Evolutionary conservation across 2,329 filamentous ascomycete species (phyloP).

Genomic region (Camptophora hylomeconis): DNA sequence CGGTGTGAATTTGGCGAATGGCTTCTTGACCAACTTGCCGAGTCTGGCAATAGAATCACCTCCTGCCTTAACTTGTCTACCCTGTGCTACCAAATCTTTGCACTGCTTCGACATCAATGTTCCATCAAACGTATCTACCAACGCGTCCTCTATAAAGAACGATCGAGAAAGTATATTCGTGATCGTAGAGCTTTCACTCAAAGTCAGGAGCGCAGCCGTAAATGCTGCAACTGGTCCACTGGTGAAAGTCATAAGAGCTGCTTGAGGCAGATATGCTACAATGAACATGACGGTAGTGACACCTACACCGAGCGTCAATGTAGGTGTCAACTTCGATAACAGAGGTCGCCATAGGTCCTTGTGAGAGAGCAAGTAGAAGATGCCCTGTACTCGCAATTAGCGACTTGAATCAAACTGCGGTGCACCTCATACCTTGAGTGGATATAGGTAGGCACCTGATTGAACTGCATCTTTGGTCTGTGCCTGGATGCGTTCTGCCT

Average conservation of each 20-base stretch:
- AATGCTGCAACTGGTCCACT: slow-evolving; percentile 60
- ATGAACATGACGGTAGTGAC: slow-evolving; percentile 74
- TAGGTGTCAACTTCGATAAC: slow-evolving; percentile 43
- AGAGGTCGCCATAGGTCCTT: slow-evolving; percentile 47
- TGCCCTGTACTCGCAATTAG: slow-evolving; percentile 32
- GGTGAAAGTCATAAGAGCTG: slow-evolving; percentile 68
- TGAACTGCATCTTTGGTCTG: slow-evolving; percentile 56
- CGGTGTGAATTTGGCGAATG: slow-evolving; percentile 40
- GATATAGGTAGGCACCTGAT: slow-evolving; percentile 75
- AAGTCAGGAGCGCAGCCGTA: slow-evolving; percentile 45
- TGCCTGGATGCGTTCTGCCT: slow-evolving; percentile 52
- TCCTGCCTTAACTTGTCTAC: slow-evolving; percentile 54
- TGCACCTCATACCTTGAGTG: slow-evolving; percentile 46
- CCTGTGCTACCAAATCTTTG: slow-evolving; percentile 54
- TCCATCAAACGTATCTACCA: slow-evolving; percentile 83
- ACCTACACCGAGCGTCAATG: slow-evolving; percentile 55
- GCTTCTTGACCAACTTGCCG: slow-evolving; percentile 43
- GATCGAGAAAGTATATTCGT: slow-evolving; percentile 46
- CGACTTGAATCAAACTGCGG: slow-evolving; percentile 1
- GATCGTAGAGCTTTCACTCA: slow-evolving; percentile 42
- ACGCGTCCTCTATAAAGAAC: slow-evolving; percentile 67
- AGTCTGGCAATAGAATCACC: slow-evolving; percentile 41
- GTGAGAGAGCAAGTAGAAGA: slow-evolving; percentile 47
- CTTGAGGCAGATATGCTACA: slow-evolving; percentile 75
- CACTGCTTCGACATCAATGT: slow-evolving; percentile 42